Base-by-base conservation (phyloP, 495 filamentous ascomycete species). In the Penicillium salamii region DNA sequence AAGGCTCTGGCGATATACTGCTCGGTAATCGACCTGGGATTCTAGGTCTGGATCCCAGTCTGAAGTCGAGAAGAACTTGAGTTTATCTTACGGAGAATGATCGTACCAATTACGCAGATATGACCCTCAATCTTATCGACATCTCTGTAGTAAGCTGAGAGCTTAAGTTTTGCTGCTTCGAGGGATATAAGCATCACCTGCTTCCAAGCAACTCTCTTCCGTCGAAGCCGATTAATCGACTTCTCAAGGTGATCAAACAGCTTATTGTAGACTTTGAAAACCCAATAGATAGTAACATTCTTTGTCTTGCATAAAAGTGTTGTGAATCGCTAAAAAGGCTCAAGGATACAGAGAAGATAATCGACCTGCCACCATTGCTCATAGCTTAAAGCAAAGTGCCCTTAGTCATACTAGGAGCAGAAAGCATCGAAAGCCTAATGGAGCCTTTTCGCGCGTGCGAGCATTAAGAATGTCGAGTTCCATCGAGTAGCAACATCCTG, bases 291-390 rank as follows among this genome's bases (percentile, higher is more conserved):
- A n/a, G 33, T 64, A 3, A 58, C 11, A 49, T 58, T 43, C 13
- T 46, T 47, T 20, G 33, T 61, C 39, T 54, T 46, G 23, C 37
- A 61, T 5, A 63, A 28, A 12, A 9, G 1, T 1, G 29, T 48
- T 5, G 46, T 61, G 20, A 36, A 61, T 5, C 29, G 19, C 31
- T 47, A 55, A 39, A 60, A 63, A 2, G 37, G 53, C 4, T 52
- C 1, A 1, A 26, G 43, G n/a, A 52, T 56, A 1, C 1, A 50
- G 15, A 55, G 53, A 4, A 56, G 38, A 49, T 65, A 65, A 18
- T 65, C 46, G 45, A 65, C 15, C 33, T 65, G 45, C 0, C 45
- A 31, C 53, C 29, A 65, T 44, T 62, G 49, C n/a, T 61, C 46
- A 3, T 34, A 0, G 14, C 23, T 43, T 5, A 59, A 38, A 12